Evolutionary conservation across 306 rosid genomes (phyloP), one percentile per base, ranked within the genome.

Genomic region (Glycine tomentella): DNA sequence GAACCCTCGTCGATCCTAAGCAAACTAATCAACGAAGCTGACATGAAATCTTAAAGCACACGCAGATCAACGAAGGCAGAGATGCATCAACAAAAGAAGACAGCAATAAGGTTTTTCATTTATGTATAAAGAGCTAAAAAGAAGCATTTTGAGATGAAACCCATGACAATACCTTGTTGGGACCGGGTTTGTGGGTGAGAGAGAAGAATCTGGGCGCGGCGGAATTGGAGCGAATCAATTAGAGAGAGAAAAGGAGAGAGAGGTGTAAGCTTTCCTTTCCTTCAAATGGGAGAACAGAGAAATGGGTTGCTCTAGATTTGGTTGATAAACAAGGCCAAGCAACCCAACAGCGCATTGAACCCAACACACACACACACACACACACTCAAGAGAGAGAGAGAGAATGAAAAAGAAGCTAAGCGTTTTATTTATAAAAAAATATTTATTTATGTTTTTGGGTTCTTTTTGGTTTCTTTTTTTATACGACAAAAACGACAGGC

Each of bases 291-390:
- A 77, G 81, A 82, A 83, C 56, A 81, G 64, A 13, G 81, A 80
- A 80, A 84, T 78, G 85, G 89, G 87, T 66, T 17, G 67, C 76
- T 80, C 82, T 48, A 80, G 97, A 93, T 88, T 90, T 83, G 89
- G 85, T 70, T 62, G 82, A 84, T 74, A 82, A 80, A 42, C 76
- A 78, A 59, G 84, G 85, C 80, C 72, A 53, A 64, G 87, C 84
- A 83, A 80, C 55, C 25, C 55, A 42, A 14, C 31, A 25, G 31
- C 31, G 1, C 31, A 25, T 25, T 25, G 31, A 25, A 25, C 31
- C 31, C 31, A 25, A 42, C 4, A 38, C 44, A 38, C 44, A 38
- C 7, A 38, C 44, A 38, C 42, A 38, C 42, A 38, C 42, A 38
- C 5, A 25, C 44, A 38, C 44, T 4, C 44, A 38, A 48, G 36